Evolutionary conservation across 306 rosid genomes (phyloP).

Genomic region (Gynostemma pentaphyllum): DNA sequence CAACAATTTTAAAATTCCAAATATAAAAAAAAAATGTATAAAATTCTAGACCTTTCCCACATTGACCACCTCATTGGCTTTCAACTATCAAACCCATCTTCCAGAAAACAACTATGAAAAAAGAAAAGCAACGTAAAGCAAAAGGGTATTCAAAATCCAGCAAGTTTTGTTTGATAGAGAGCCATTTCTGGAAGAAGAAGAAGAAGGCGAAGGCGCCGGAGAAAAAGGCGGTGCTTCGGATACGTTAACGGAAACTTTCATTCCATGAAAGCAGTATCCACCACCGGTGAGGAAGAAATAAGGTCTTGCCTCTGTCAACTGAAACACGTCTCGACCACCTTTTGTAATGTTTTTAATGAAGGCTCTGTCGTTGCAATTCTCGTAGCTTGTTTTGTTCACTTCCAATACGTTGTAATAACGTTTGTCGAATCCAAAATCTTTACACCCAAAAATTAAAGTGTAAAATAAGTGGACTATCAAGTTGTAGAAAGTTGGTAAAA

Average conservation of each 20-base stretch:
- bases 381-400: slow-evolving; percentile 57
- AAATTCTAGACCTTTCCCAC: no score
- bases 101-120: not conserved
- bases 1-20: no score
- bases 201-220: slow-evolving; percentile 16
- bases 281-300: slow-evolving; percentile 51
- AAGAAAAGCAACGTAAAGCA: slow-evolving; percentile 13
- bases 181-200: not conserved
- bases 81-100: no score
- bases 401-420: slow-evolving; percentile 51
- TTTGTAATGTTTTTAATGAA: slow-evolving; percentile 50
- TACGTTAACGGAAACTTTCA: slow-evolving; percentile 38
- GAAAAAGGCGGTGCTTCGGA: not conserved
- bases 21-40: no score
- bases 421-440: slow-evolving; percentile 56
- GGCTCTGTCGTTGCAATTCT: slow-evolving; percentile 35
- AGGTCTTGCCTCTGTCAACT: slow-evolving; percentile 30
- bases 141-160: slow-evolving; percentile 8
- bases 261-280: slow-evolving; percentile 62
- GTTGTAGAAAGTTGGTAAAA: no score
- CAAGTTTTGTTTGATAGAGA: slow-evolving; percentile 1
- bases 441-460: not conserved
- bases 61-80: no score
- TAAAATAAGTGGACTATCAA: no score
- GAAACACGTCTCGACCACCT: slow-evolving; percentile 67